phyloP scores from a whole-genome alignment of 257 asterid genomes.

The Nicotiana tomentosiformis region DNA sequence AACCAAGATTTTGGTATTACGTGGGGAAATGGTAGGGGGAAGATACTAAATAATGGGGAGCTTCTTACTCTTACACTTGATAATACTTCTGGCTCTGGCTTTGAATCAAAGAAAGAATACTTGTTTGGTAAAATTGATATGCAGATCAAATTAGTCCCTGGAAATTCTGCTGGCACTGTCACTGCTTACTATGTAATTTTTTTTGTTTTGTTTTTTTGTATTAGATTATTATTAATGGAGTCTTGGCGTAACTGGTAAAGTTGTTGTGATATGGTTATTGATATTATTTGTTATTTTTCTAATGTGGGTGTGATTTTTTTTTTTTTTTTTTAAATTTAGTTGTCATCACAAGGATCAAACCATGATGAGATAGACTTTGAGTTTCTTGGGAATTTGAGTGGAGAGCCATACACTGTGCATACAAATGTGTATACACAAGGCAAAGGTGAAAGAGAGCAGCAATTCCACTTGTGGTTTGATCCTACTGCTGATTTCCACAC shows the following conservation, averaged over 20 bases:
- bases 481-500: constrained; percentile 56
- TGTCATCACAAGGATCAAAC: constrained; percentile 46
- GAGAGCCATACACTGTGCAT: constrained; percentile 55
- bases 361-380: constrained; percentile 79
- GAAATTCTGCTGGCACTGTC: constrained; percentile 73
- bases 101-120: constrained; percentile 43
- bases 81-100: constrained; percentile 52
- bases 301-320: neutral
- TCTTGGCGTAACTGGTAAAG: too few relatives aligned
- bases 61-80: constrained; percentile 55
- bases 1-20: constrained; percentile 48
- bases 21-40: constrained; percentile 54
- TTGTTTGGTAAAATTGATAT: constrained; percentile 39
- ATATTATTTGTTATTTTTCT: neutral
- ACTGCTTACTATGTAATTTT: constrained; percentile 47
- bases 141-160: constrained; percentile 55
- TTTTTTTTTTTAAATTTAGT: constrained; percentile 10
- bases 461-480: constrained; percentile 65
- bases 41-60: constrained; percentile 50
- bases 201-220: neutral
- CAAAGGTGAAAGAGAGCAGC: constrained; percentile 60
- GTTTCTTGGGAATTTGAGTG: constrained; percentile 65
- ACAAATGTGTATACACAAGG: constrained; percentile 62
- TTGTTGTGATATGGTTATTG: neutral
- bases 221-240: neutral